Percentiles rank a stretch among this genome's conserved stretches.
Evolutionary conservation across 768 basidiomycete genomes (phyloP).

Genomic region (Kwoniella sp.): DNA sequence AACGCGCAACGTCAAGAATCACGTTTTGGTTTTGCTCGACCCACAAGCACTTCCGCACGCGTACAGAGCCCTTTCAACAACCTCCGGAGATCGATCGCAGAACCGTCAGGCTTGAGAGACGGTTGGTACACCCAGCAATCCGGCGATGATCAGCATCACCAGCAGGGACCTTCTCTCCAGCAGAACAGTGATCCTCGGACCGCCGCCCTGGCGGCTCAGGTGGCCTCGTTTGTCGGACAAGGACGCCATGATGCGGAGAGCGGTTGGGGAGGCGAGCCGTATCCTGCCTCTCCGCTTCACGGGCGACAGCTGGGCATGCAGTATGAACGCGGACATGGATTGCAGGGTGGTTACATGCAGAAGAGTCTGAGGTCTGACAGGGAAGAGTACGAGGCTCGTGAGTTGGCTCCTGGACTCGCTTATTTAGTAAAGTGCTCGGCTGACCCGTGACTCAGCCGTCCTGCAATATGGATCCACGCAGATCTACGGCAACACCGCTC

Average conservation of each 20-base stretch:
- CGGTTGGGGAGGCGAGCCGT: neutral
- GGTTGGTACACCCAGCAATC: constrained; percentile 9
- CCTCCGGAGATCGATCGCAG: constrained; percentile 13
- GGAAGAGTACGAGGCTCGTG: constrained; percentile 28
- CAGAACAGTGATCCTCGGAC: constrained; percentile 8
- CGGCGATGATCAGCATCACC: neutral
- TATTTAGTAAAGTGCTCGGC: too few relatives aligned
- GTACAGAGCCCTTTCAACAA: constrained; percentile 36
- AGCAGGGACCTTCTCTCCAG: neutral
- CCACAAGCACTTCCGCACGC: constrained; percentile 10
- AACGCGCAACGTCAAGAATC: constrained; percentile 30
- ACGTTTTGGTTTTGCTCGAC: constrained; percentile 43
- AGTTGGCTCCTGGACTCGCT: too few relatives aligned
- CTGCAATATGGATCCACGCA: constrained; percentile 9
- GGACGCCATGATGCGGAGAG: too few relatives aligned
- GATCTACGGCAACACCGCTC: constrained; percentile 6
- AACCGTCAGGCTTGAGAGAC: constrained; percentile 12
- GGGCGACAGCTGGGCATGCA: constrained; percentile 7
- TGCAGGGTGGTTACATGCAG: constrained; percentile 1
- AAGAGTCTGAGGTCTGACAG: constrained; percentile 3
- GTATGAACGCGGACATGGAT: constrained; percentile 5
- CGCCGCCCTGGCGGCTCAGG: constrained; percentile 14
- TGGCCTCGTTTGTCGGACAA: constrained; percentile 19
- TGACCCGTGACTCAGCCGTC: constrained; percentile 1
- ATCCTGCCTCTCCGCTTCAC: constrained; percentile 10